Evolutionary conservation across 768 basidiomycete species (phyloP), one percentile per base, ranked within the genome.

Genomic region (Mycena belliarum): DNA sequence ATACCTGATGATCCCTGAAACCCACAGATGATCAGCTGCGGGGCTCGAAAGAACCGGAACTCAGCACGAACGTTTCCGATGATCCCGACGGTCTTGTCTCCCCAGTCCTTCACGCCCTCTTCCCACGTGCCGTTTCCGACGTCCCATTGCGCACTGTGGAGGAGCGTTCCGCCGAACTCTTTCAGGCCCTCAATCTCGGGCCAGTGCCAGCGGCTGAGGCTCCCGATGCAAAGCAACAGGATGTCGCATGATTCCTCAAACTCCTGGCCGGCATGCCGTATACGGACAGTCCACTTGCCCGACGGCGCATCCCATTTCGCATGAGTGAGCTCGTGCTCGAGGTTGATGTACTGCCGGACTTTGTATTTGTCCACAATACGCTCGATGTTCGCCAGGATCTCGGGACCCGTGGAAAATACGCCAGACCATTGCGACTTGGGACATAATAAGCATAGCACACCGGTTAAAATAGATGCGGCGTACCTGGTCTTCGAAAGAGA

Each of bases 111-210:
- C n/a, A 78, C 75, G 12, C 72, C 77, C 9, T 78, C 77, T 63
- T 76, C 66, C 79, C 76, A 80, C 6, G 63, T 71, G n/a, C 66
- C 67, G 21, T 74, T 68, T 4, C 68, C 74, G 35, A 69, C 72
- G 24, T 82, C 77, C 83, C 86, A 88, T 5, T 79, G 67, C 0
- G 87, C 87, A 20, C 83, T 85, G 60, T 90, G 88, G 2, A 85
- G 69, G 21, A 87, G 69, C 45, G 72, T 75, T 11, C 88, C 88
- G 54, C 79, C 72, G 69, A 85, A 89, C 9, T 69, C 73, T 23
- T 81, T 70, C 35, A 88, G 64, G 3, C 85, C 87, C 9, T 73
- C 70, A 40, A 89, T 86, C 28, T 84, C 78, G 2, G 87, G 88
- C 87, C 86, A 88, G 20, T 77, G 73, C 85, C 85, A 88, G 5